Evolutionary conservation across 805 yeast species (phyloP).

Genomic region (Cyberlindnera maclurae): DNA sequence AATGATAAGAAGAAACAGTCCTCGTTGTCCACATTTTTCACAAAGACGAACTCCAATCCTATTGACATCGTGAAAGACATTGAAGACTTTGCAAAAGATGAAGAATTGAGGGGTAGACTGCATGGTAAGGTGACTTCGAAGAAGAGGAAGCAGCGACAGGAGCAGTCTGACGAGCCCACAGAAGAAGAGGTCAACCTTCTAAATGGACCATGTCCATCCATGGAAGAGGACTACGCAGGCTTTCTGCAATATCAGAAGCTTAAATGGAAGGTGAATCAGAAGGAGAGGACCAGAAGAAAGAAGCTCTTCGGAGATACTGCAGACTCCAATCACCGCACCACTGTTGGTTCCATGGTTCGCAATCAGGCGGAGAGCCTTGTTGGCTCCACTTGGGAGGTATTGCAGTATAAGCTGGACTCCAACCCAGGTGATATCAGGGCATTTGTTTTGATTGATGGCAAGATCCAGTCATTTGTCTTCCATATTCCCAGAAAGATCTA

Average conservation of each 20-base stretch:
- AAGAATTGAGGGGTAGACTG: constrained; percentile 20
- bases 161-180: constrained; percentile 27
- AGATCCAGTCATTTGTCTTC: constrained; percentile 65
- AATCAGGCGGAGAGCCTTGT: constrained; percentile 76
- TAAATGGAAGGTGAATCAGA: constrained; percentile 81
- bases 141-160: constrained; percentile 26
- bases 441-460: constrained; percentile 57
- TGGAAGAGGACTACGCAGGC: constrained; percentile 56
- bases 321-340: constrained; percentile 45
- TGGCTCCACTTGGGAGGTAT: constrained; percentile 76
- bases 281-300: constrained; percentile 62
- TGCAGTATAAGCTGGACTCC: constrained; percentile 57
- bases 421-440: constrained; percentile 75
- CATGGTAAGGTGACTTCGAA: constrained; percentile 32
- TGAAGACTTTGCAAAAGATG: constrained; percentile 56
- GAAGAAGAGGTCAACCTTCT: constrained; percentile 46
- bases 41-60: constrained; percentile 35
- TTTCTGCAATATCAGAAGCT: constrained; percentile 72
- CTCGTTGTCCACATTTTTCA: constrained; percentile 52
- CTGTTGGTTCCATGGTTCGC: constrained; percentile 63
- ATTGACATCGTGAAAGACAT: constrained; percentile 50
- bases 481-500: constrained; percentile 70
- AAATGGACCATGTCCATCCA: constrained; percentile 55
- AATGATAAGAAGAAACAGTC: constrained; percentile 71
- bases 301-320: constrained; percentile 69